Conservation (phyloP, 2,329 filamentous ascomycete species). For the Colletotrichum tropicale region DNA sequence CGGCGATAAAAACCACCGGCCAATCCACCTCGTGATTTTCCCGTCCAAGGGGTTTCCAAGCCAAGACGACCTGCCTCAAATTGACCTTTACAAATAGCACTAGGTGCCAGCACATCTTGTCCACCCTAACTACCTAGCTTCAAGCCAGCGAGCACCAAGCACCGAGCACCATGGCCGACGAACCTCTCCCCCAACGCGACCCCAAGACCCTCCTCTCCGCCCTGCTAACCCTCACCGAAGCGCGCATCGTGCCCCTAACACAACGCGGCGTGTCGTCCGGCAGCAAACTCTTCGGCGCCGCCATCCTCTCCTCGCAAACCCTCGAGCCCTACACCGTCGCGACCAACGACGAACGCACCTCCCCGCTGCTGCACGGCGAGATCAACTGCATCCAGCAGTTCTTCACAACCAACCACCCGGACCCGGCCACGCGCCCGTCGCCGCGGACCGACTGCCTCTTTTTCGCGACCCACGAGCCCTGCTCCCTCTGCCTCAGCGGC, state of each 20-base stretch:
- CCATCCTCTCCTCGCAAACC: conserved; percentile 48
- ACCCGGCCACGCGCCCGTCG: conserved; percentile 39
- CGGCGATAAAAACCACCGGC: conserved; percentile 6
- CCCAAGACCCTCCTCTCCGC: conserved; percentile 36
- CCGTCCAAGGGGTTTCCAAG: neutral
- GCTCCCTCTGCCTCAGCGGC: conserved; percentile 60
- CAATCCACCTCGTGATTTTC: neutral
- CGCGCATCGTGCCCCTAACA: conserved; percentile 56
- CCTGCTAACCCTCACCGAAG: conserved; percentile 47
- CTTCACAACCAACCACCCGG: conserved; percentile 44
- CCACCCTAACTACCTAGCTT: neutral
- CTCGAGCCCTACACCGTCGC: conserved; percentile 51
- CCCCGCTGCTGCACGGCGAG: conserved; percentile 62
- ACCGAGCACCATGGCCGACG: conserved; percentile 20
- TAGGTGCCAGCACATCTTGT: neutral
- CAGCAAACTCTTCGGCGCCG: conserved; percentile 62
- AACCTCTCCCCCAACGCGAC: conserved; percentile 4
- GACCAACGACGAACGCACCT: conserved; percentile 60
- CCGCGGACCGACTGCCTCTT: conserved; percentile 56
- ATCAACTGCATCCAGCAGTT: conserved; percentile 66
- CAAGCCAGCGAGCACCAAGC: neutral
- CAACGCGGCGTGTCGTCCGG: conserved; percentile 52
- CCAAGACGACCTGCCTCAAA: neutral
- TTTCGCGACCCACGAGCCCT: conserved; percentile 64
- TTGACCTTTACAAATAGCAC: neutral